phyloP scores from a whole-genome alignment of 2,329 filamentous ascomycete species.

The Hypoxylon sp. region DNA sequence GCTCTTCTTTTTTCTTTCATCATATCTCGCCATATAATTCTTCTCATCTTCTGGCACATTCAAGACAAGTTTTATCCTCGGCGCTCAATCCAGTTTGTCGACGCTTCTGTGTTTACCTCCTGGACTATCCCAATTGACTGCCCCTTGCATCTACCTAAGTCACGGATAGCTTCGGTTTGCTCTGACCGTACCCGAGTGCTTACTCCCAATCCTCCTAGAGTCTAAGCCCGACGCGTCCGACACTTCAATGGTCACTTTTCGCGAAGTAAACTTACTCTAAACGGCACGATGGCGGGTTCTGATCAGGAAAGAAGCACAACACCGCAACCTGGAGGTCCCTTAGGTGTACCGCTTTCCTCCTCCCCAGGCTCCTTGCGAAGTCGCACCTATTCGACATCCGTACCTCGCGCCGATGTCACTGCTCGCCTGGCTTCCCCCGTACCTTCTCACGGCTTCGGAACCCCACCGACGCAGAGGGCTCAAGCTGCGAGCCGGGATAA shows the following conservation, averaged over 20 bases:
- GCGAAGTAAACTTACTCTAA: conserved; percentile 23
- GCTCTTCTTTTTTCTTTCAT: conserved; percentile 17
- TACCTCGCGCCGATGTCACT: conserved; percentile 72
- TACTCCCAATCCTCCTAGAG: conserved; percentile 11
- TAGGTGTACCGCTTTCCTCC: conserved; percentile 61
- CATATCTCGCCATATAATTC: conserved; percentile 8
- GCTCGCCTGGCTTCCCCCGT: conserved; percentile 74
- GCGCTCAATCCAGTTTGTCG: background rate
- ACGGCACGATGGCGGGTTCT: conserved; percentile 53
- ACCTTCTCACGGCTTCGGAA: conserved; percentile 62
- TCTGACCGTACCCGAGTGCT: conserved; percentile 14
- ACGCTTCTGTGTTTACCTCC: background rate
- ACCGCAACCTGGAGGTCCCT: conserved; percentile 54
- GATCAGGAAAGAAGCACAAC: conserved; percentile 59
- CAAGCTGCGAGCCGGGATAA: conserved; percentile 64
- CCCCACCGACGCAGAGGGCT: conserved; percentile 63
- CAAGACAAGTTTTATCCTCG: conserved; percentile 13
- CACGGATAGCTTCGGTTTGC: conserved; percentile 23
- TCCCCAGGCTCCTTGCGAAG: conserved; percentile 64
- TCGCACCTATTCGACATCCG: conserved; percentile 65
- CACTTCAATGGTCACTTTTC: conserved; percentile 31
- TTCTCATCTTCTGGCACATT: conserved; percentile 27
- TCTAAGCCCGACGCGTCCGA: conserved; percentile 22
- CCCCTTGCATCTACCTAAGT: conserved; percentile 16
- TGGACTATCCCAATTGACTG: conserved; percentile 24